Evolutionary conservation across 225 moss, liverwort and hornwort genomes (phyloP).

Genomic region (Lunularia cruciata): DNA sequence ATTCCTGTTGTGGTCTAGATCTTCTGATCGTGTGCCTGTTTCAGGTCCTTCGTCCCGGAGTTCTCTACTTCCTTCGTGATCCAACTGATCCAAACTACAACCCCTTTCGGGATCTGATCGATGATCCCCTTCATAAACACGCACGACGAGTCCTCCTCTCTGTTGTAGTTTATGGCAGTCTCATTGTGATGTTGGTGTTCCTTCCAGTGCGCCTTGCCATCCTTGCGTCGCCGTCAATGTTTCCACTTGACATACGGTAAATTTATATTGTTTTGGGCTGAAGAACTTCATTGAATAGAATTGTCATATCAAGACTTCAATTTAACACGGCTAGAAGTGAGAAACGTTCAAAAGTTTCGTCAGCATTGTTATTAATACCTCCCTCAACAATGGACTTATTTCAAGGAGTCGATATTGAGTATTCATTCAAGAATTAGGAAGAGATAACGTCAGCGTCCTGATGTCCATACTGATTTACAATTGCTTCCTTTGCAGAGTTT

Average conservation of each 20-base stretch:
- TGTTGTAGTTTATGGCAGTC: conserved; percentile 90
- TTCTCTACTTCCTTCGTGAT: conserved; percentile 87
- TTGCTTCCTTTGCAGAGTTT: conserved; percentile 62
- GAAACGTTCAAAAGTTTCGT: too few relatives aligned
- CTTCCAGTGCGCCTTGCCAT: conserved; percentile 87
- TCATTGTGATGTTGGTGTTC: conserved; percentile 96
- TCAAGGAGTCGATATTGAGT: too few relatives aligned
- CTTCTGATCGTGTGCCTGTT: too few relatives aligned
- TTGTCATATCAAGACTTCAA: neutral
- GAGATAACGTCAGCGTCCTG: neutral
- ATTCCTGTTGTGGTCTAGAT: too few relatives aligned
- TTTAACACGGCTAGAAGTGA: neutral
- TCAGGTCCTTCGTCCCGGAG: conserved; percentile 94
- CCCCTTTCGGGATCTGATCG: conserved; percentile 94
- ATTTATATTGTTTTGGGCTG: neutral
- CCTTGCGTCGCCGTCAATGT: conserved; percentile 74
- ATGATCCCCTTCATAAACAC: conserved; percentile 92
- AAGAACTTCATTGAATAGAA: too few relatives aligned
- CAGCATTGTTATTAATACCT: too few relatives aligned
- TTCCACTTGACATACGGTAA: conserved; percentile 91
- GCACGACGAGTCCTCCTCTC: conserved; percentile 92
- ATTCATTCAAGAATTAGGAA: neutral
- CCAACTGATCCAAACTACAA: conserved; percentile 99
- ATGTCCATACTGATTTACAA: neutral
- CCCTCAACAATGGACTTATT: too few relatives aligned